Evolutionary conservation across 768 basidiomycete genomes (phyloP), one percentile per base, ranked within the genome.

Genomic region (Agrocybe chaxingu): DNA sequence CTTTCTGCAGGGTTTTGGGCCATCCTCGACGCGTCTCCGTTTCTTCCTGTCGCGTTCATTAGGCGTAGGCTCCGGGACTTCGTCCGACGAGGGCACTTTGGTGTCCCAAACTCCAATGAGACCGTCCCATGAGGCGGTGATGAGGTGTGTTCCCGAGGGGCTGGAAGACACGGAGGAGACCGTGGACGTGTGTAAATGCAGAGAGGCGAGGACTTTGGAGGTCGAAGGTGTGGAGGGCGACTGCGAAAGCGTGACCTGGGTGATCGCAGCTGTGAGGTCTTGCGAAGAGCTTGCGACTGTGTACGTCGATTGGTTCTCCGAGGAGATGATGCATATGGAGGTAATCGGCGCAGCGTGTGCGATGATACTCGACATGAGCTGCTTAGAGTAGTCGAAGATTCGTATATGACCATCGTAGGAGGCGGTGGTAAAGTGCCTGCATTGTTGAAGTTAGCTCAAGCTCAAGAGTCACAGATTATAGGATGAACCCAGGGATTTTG

Each of bases 91-190:
- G 0, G 91, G 85, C 32, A 88, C 72, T 1, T 63, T 59, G 3
- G 83, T 84, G 53, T 86, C 82, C 87, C 86, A 98, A 4, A 94
- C 58, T 2, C 92, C 91, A 49, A 98, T 76, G 11, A 93, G 74
- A 7, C 80, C 76, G 60, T 99, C 95, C 92, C 93, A 95, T 0
- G 89, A 89, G 0, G 88, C 78, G 0, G 92, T 93, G 32, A 98
- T 72, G 12, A 98, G 70, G 51, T 84, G 79, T 2, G 78, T 71
- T 2, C 87, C 84, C 7, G 74, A 59, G 7, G 64, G 33, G 49
- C 81, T 80, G 0, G 85, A 65, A 0, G 82, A 60, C 36, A 98
- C 71, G 8, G 83, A 86, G 0, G 94, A 85, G 32, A 98, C 69
- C 0, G 93, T 84, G 0, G 80, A 79, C 2, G 89, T 90, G 66